A percentile compares a stretch with the other conserved stretches of the same genome.
Conservation (phyloP, 164 flowering plant genomes). For the Tetracentron sinense region DNA sequence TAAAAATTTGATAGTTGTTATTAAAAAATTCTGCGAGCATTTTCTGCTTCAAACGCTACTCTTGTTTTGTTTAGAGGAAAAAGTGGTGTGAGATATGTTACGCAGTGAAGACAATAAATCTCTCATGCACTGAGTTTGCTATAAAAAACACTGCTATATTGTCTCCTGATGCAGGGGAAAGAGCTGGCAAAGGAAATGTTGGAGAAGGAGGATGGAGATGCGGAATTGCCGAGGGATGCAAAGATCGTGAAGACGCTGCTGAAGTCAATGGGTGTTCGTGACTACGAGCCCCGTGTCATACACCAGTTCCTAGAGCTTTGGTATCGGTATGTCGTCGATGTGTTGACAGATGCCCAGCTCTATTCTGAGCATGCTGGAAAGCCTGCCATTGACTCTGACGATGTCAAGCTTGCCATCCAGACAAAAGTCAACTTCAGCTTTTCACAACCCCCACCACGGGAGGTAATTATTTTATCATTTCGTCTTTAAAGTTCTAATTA, state of each 20-base stretch:
- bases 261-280: conserved; percentile 84
- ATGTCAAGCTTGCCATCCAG: conserved; percentile 89
- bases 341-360: conserved; percentile 78
- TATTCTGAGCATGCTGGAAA: conserved; percentile 95
- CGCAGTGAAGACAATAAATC: no score
- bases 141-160: neutral
- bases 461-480: no score
- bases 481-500: no score
- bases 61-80: no score
- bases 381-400: conserved; percentile 75
- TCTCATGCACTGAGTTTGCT: no score
- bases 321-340: conserved; percentile 86
- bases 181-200: neutral
- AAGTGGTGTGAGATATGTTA: no score
- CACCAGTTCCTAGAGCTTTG: conserved; percentile 92
- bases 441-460: conserved; percentile 95
- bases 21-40: no score
- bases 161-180: conserved; percentile 6
- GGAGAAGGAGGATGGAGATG: conserved; percentile 67
- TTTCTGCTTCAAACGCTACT: no score
- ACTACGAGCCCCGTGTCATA: conserved; percentile 84
- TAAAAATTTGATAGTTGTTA: no score
- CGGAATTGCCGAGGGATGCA: conserved; percentile 84
- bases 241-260: conserved; percentile 79
- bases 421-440: conserved; percentile 91